Conservation (phyloP, 2,329 filamentous ascomycete genomes). For the Phoma sp. region DNA sequence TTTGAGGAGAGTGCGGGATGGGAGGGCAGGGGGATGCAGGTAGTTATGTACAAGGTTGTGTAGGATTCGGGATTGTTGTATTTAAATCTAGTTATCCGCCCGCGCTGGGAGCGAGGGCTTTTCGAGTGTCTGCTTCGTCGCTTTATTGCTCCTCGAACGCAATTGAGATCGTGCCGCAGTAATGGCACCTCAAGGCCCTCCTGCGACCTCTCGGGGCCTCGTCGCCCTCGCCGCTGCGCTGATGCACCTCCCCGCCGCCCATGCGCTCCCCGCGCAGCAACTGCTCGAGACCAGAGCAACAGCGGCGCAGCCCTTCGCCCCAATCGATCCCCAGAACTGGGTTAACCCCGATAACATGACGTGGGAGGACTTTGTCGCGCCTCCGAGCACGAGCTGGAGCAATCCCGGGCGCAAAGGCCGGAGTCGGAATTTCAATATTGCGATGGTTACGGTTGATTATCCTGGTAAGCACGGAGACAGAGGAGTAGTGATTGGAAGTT, state of each 20-base stretch:
- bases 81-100: too few relatives aligned
- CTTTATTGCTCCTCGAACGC: too few relatives aligned
- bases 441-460: conserved; percentile 61
- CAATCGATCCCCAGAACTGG: conserved; percentile 60
- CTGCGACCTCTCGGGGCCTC: too few relatives aligned
- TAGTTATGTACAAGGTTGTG: too few relatives aligned
- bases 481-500: background rate
- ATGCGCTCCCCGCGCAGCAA: conserved; percentile 27
- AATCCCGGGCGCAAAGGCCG: conserved; percentile 54
- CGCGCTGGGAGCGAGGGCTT: too few relatives aligned
- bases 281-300: conserved; percentile 17
- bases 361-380: conserved; percentile 51
- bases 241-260: conserved; percentile 21
- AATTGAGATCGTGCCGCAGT: too few relatives aligned
- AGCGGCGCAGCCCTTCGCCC: conserved; percentile 53
- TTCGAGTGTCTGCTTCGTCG: too few relatives aligned
- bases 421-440: conserved; percentile 62
- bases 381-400: conserved; percentile 58
- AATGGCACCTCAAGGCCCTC: too few relatives aligned
- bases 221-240: conserved; percentile 21
- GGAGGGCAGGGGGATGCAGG: too few relatives aligned
- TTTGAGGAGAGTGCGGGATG: too few relatives aligned
- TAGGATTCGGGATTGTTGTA: too few relatives aligned
- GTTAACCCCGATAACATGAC: conserved; percentile 62
- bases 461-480: conserved; percentile 17